phyloP scores from a whole-genome alignment of 1,139 yeast species.

The Yarrowia galli region DNA sequence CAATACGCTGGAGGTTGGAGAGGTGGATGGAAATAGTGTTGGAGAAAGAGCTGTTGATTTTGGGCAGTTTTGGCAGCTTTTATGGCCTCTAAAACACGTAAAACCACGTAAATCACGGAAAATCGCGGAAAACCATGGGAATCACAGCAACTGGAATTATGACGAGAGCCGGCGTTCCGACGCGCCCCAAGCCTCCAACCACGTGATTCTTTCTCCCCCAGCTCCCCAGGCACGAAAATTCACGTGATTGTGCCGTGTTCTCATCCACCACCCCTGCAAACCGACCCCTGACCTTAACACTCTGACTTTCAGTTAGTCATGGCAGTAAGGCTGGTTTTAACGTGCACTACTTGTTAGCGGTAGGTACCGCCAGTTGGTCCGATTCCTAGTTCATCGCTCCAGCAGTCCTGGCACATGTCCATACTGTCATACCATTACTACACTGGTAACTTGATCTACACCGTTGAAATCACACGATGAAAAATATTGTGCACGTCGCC shows the following conservation, averaged over 20 bases:
- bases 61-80: no score
- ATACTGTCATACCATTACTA: not conserved
- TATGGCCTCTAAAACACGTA: no score
- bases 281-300: not conserved
- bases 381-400: no score
- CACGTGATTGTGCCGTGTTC: not conserved
- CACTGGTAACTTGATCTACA: not conserved
- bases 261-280: not conserved
- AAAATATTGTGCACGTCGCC: not conserved
- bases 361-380: not conserved
- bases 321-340: constrained; percentile 3
- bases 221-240: not conserved
- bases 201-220: not conserved
- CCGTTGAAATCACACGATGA: not conserved
- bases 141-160: not conserved
- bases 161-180: no score
- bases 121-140: not conserved
- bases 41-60: no score
- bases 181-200: not conserved
- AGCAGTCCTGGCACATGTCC: no score
- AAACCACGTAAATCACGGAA: not conserved
- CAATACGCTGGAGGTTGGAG: no score
- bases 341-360: constrained; percentile 6
- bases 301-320: constrained; percentile 3
- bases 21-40: no score